Evolutionary conservation across 2,329 filamentous ascomycete species (phyloP).

Genomic region (Seiridium cupressi): DNA sequence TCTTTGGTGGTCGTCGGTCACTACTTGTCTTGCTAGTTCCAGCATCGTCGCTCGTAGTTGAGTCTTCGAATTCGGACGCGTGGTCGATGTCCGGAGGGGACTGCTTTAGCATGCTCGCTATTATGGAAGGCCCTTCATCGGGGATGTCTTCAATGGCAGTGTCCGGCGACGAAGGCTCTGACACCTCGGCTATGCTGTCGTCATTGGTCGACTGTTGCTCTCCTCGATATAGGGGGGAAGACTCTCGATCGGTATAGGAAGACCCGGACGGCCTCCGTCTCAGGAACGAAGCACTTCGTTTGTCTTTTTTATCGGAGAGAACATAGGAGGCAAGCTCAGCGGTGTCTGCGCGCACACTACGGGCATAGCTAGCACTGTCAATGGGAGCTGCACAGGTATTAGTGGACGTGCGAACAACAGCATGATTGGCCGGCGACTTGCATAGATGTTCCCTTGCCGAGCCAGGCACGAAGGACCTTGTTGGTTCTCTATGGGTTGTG

Average conservation of each 20-base stretch:
- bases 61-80: constrained; percentile 10
- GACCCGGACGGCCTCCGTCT: constrained; percentile 33
- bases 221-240: constrained; percentile 12
- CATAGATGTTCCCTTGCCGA: constrained; percentile 59
- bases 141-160: constrained; percentile 13
- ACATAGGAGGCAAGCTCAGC: constrained; percentile 83
- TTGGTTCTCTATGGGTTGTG: constrained; percentile 57
- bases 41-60: not conserved
- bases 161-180: constrained; percentile 24
- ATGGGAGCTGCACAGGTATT: constrained; percentile 40
- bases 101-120: constrained; percentile 48
- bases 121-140: constrained; percentile 26
- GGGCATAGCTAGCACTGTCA: constrained; percentile 73
- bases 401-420: constrained; percentile 11
- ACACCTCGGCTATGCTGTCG: constrained; percentile 26
- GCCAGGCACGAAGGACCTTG: constrained; percentile 70
- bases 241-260: constrained; percentile 23
- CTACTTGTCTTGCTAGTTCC: not conserved
- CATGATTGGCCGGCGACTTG: constrained; percentile 30
- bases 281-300: constrained; percentile 45
- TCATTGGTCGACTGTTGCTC: constrained; percentile 24
- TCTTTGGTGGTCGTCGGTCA: not conserved
- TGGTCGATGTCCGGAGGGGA: constrained; percentile 36
- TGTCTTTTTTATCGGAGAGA: constrained; percentile 60
- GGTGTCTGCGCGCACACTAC: constrained; percentile 80